A percentile compares a stretch with the other conserved stretches of the same genome.
These are phyloP conservation scores for Phyllosticta paracitricarpa DNA, from an alignment of 2,329 filamentous ascomycete species.

Conservation along the genomic window DNA sequence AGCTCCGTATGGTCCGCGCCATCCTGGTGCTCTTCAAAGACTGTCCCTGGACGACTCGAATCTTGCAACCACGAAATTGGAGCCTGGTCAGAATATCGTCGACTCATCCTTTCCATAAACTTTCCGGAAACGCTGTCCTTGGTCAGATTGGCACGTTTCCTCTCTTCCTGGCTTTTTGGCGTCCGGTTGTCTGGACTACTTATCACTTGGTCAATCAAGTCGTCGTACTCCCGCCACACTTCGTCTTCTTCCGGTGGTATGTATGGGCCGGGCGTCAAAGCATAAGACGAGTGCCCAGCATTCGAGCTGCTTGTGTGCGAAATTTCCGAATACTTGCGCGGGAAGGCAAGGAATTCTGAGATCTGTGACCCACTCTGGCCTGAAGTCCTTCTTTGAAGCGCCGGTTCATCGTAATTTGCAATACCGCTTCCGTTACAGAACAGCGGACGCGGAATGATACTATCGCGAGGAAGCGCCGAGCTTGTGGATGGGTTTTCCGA, in stretches of 20 bases:
- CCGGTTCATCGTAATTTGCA: not conserved
- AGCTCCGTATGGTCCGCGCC: not conserved
- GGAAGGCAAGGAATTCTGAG: conserved; percentile 63
- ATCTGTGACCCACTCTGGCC: not conserved
- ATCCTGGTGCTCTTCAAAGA: not conserved
- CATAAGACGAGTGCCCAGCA: conserved; percentile 46
- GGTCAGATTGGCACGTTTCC: not conserved
- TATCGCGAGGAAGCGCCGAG: not conserved
- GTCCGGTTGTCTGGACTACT: not conserved
- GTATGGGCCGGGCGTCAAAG: conserved; percentile 52
- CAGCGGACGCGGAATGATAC: not conserved
- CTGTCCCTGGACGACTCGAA: not conserved
- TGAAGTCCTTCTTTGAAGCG: not conserved
- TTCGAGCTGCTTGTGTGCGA: conserved; percentile 55
- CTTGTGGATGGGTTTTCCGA: not conserved
- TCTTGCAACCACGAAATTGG: not conserved
- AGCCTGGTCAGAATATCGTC: not conserved
- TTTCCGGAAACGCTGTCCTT: not conserved
- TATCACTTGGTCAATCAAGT: conserved; percentile 65
- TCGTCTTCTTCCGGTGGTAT: conserved; percentile 69
- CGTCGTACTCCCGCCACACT: conserved; percentile 90
- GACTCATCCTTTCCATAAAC: not conserved
- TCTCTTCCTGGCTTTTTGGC: not conserved
- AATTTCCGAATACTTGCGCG: conserved; percentile 60
- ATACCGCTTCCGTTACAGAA: not conserved